These are phyloP conservation scores for Colletotrichum sp. DNA, from an alignment of 2,329 filamentous ascomycete species.

Conservation along the genomic window DNA sequence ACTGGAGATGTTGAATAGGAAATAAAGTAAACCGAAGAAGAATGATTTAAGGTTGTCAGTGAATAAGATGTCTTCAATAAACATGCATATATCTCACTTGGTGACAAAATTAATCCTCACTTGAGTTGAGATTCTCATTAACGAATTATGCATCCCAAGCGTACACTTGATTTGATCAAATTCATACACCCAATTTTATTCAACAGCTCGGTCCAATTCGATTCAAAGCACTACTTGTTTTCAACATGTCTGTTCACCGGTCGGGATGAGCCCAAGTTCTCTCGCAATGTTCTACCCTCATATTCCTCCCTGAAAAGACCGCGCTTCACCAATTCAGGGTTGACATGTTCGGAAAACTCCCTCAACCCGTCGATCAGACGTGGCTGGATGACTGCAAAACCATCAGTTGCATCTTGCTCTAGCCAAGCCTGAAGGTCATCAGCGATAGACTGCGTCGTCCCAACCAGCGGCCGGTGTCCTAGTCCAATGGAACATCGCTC, in stretches of 20 bases:
- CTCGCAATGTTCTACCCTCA: background rate
- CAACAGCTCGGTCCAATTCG: background rate
- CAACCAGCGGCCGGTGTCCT: background rate
- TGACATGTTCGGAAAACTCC: background rate
- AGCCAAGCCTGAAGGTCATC: background rate
- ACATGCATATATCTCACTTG: background rate
- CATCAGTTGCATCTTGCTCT: background rate
- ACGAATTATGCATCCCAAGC: no score
- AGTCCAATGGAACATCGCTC: background rate
- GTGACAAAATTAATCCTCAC: background rate
- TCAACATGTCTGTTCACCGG: background rate
- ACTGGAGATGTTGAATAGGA: background rate
- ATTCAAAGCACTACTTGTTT: accelerated
- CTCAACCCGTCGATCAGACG: background rate
- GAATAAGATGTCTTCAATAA: background rate
- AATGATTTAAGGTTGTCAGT: background rate
- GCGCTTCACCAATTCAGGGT: background rate
- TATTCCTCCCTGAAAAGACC: background rate
- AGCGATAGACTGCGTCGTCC: background rate
- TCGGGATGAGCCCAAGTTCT: background rate
- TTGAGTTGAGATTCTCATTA: background rate
- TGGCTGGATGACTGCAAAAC: background rate
- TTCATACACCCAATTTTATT: background rate
- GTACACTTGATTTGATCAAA: no score
- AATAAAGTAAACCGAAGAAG: background rate